phyloP scores from a whole-genome alignment of 768 basidiomycete species.

The Tubosaeta sp. region DNA sequence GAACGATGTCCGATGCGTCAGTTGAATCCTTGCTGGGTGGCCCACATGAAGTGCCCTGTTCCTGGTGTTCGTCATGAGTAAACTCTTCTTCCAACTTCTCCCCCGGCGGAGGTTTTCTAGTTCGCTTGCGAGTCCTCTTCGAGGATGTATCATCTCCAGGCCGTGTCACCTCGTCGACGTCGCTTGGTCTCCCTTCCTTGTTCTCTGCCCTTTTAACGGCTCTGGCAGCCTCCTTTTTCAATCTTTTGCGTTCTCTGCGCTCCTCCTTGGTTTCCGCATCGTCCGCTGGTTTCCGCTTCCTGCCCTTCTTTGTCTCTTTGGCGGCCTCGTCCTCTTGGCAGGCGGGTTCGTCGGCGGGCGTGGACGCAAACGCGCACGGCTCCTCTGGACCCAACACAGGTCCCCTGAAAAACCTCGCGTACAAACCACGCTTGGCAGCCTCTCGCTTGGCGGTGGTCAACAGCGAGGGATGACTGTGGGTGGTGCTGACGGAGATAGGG shows the following conservation, averaged over 20 bases:
- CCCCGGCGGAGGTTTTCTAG: constrained; percentile 7
- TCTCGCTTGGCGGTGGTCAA: constrained; percentile 70
- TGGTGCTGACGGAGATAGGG: constrained; percentile 44
- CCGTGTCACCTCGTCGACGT: neutral
- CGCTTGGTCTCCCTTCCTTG: neutral
- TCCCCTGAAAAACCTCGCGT: constrained; percentile 79
- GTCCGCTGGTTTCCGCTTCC: constrained; percentile 11
- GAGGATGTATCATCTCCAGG: neutral
- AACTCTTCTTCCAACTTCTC: constrained; percentile 7
- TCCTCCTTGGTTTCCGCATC: constrained; percentile 13
- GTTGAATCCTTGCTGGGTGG: neutral
- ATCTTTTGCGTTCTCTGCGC: constrained; percentile 20
- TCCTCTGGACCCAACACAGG: constrained; percentile 55
- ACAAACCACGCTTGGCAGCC: constrained; percentile 70
- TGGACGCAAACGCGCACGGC: neutral
- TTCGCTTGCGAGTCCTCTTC: constrained; percentile 8
- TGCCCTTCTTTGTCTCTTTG: neutral
- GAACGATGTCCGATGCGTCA: neutral
- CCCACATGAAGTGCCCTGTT: neutral
- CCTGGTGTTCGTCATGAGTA: constrained; percentile 1
- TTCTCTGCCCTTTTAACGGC: constrained; percentile 12
- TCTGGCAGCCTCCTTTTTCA: constrained; percentile 22
- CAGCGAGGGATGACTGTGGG: constrained; percentile 45
- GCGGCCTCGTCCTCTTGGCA: neutral
- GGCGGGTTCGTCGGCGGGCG: neutral